Percentiles rank a stretch among this genome's conserved stretches.
Evolutionary conservation across 768 basidiomycete genomes (phyloP).

Genomic region (Scleroderma citrinum): DNA sequence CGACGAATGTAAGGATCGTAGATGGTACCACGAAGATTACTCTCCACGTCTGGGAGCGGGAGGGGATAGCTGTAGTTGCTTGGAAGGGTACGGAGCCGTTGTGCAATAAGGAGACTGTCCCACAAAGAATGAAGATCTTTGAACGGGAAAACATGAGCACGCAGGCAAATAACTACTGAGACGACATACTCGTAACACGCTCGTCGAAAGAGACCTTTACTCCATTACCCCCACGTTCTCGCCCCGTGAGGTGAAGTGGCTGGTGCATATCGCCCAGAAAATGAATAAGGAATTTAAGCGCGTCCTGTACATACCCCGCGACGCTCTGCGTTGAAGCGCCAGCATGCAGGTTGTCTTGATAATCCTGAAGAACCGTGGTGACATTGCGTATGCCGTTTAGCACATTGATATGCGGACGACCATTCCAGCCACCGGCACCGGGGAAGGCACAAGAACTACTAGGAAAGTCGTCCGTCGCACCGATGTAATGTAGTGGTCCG

Average conservation of each 20-base stretch:
- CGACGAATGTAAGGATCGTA: constrained; percentile 87
- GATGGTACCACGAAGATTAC: constrained; percentile 65
- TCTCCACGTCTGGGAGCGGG: constrained; percentile 61
- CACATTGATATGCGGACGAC: constrained; percentile 53
- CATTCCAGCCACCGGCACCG: constrained; percentile 69
- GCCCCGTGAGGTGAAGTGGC: constrained; percentile 86
- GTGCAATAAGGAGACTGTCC: constrained; percentile 80
- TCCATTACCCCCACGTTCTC: constrained; percentile 84
- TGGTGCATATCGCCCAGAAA: constrained; percentile 92
- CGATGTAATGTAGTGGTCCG: constrained; percentile 68
- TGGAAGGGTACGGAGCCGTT: constrained; percentile 68
- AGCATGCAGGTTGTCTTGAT: constrained; percentile 23
- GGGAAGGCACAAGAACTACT: constrained; percentile 71
- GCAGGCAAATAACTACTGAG: neutral
- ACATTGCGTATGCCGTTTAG: constrained; percentile 76
- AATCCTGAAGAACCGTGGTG: constrained; percentile 53
- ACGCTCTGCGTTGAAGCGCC: constrained; percentile 2
- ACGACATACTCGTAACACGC: constrained; percentile 57
- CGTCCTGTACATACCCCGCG: constrained; percentile 54
- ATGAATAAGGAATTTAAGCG: constrained; percentile 89
- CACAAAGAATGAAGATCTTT: constrained; percentile 82
- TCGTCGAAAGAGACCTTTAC: constrained; percentile 70
- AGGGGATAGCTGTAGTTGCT: constrained; percentile 74
- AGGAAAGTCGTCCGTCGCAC: constrained; percentile 72
- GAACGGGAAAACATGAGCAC: neutral